Conservation (phyloP, 1,139 yeast species). For the Insectozyma bohioensis region DNA sequence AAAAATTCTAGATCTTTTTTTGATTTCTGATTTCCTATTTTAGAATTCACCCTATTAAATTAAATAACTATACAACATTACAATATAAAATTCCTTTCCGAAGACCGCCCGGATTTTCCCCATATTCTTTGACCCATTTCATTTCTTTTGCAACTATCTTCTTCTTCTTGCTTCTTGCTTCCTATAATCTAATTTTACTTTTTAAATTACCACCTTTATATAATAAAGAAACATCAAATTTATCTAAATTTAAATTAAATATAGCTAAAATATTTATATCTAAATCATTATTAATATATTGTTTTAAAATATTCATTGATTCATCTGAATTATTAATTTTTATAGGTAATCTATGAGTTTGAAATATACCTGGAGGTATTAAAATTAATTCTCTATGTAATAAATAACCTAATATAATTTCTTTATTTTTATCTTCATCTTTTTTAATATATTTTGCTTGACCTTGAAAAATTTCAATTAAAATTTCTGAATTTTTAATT, state of each 20-base stretch:
- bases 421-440: constrained; percentile 52
- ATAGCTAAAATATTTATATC: constrained; percentile 46
- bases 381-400: constrained; percentile 32
- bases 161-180: too few relatives aligned
- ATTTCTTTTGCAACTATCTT: too few relatives aligned
- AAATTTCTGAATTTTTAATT: constrained; percentile 38
- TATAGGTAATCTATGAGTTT: constrained; percentile 50
- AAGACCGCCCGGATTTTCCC: too few relatives aligned
- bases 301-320: constrained; percentile 41
- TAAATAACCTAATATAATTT: constrained; percentile 45
- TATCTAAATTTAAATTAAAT: constrained; percentile 35
- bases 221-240: constrained; percentile 37
- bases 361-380: constrained; percentile 51
- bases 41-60: too few relatives aligned
- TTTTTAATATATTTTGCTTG: constrained; percentile 47
- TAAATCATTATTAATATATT: constrained; percentile 51
- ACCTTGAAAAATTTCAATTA: constrained; percentile 41
- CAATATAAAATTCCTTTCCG: too few relatives aligned
- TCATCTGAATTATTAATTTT: constrained; percentile 42
- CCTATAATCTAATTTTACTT: constrained; percentile 41
- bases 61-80: too few relatives aligned
- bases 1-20: too few relatives aligned
- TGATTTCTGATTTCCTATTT: too few relatives aligned
- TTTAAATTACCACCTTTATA: constrained; percentile 40
- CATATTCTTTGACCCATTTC: too few relatives aligned